Base-by-base conservation (phyloP, 2,329 filamentous ascomycete genomes). In the Aspergillus tamarii region DNA sequence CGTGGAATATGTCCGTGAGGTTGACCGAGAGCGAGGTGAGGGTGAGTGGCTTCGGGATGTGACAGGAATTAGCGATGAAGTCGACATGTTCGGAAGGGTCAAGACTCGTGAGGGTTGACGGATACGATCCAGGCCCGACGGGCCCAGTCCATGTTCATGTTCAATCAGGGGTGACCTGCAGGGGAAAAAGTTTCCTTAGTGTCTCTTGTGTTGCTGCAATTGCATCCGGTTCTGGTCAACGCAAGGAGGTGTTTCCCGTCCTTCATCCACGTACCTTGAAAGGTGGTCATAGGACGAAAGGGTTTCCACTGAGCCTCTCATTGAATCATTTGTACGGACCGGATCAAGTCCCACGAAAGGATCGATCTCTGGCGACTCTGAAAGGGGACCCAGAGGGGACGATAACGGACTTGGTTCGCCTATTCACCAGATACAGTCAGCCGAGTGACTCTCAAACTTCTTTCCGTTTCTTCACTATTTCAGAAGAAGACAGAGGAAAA, bases 111-210 rank as follows among this genome's bases (percentile, higher is more conserved):
- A 82, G 45, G 88, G 85, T 79, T 97, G 94, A 77, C 95, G 91
- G 78, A 99, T 99, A 73, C 95, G 91, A 76, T 94, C 91, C 74
- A 99, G 86, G 69, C 95, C 94, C 62, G 93, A 96, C 52, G 90
- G 86, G 60, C 92, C 92, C 67, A 95, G 82, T 71, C 92, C 92
- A 84, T 95, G 91, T 74, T 96, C 93, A 80, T 94, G 92, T 79
- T 94, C 93, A 76, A 96, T 87, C 75, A 96, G 86, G 74, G 93
- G 88, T 73, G 92, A 92, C 83, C 92, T 96, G 64, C 63, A 64
- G 57, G 48, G 56, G 66, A 65, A 63, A 64, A 64, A 53, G 48
- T 59, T 56, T 63, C 62, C 56, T 64, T 60, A 69, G 67, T 62
- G 59, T 57, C 60, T 57, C 58, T 55, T 46, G 30, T 62, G 48